phyloP scores from a whole-genome alignment of 108 stramenopile species.

The Epithemia pelagica region DNA sequence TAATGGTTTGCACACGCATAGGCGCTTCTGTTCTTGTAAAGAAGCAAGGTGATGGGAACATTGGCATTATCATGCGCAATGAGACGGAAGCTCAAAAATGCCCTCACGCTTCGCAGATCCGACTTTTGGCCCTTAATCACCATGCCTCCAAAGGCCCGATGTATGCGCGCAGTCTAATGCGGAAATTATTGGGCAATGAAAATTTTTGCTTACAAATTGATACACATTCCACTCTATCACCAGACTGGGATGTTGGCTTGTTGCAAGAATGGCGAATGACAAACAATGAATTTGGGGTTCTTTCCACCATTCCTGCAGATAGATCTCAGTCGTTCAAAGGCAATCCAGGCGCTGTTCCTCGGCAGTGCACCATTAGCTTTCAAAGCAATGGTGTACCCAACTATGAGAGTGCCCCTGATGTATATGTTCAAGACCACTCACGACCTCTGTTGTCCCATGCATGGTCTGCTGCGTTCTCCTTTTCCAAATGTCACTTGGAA shows the following conservation, averaged over 20 bases:
- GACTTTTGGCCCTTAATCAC: constrained; percentile 46
- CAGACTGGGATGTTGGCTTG: constrained; percentile 76
- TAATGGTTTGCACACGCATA: too few species aligned
- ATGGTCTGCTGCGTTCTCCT: constrained; percentile 86
- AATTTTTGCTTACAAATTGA: constrained; percentile 98
- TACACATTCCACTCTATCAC: constrained; percentile 79
- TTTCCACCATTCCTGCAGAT: constrained; percentile 74
- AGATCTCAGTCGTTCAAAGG: constrained; percentile 37
- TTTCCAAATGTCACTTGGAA: constrained; percentile 92
- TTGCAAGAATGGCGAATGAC: constrained; percentile 68
- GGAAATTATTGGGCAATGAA: constrained; percentile 87
- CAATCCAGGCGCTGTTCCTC: constrained; percentile 36
- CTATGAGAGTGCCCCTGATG: constrained; percentile 58
- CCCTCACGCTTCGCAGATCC: constrained; percentile 53
- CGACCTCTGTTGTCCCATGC: constrained; percentile 70
- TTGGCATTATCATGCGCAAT: background rate
- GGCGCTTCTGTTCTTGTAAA: background rate
- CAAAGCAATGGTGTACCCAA: constrained; percentile 51
- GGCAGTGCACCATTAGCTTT: constrained; percentile 57
- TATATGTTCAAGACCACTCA: constrained; percentile 50
- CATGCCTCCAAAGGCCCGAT: constrained; percentile 68
- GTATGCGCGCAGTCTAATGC: constrained; percentile 60
- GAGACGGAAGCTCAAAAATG: constrained; percentile 9
- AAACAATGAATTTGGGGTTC: constrained; percentile 89
- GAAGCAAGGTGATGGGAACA: too few species aligned